Evolutionary conservation across 805 yeast genomes (phyloP), one percentile per base, ranked within the genome.

Genomic region (Brettanomyces anomalus): DNA sequence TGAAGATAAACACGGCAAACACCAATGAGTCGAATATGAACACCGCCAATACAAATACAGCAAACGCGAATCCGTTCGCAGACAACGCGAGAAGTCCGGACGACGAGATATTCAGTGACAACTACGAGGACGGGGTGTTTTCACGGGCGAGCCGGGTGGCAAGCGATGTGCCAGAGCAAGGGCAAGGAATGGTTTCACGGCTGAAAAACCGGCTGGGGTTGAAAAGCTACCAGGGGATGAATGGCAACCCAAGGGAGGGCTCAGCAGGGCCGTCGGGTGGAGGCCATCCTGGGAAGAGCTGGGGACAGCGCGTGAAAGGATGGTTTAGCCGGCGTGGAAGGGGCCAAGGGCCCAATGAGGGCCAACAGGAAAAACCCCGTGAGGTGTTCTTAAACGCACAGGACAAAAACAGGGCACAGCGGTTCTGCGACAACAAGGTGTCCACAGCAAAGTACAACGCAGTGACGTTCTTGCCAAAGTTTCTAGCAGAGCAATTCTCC

Each of bases 391-490:
- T 16, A n/a, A 32, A 32, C 8, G 7, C 34, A n/a, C 34, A n/a
- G 34, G 13, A 16, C 34, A 32, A 32, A 3, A 47, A n/a, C n/a
- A n/a, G n/a, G n/a, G n/a, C n/a, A n/a, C n/a, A 46, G 17, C 45
- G 79, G 3, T 90, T 76, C 64, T 70, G 74, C 44, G 89, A 80
- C 46, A 93, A 93, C 62, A 89, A 89, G 58, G 81, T 93, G 49
- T 84, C 95, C 24, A 94, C 99, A 4, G 89, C 98, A 11, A 93
- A 93, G 60, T 93, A 94, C 67, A 94, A 93, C 59, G 64, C 79
- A 46, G 95, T 93, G 19, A 94, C 98, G 0, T 93, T 93, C 55
- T 49, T 93, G 39, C 98, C 98, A 18, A 94, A 94, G 63, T 93
- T 93, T 58, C 65, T 93, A 49, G 87, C 88, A 54, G 98, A 93